Percentiles rank a stretch among this genome's conserved stretches.
Conservation (phyloP, 148 eudicot genomes). For the Diospyros lotus region DNA sequence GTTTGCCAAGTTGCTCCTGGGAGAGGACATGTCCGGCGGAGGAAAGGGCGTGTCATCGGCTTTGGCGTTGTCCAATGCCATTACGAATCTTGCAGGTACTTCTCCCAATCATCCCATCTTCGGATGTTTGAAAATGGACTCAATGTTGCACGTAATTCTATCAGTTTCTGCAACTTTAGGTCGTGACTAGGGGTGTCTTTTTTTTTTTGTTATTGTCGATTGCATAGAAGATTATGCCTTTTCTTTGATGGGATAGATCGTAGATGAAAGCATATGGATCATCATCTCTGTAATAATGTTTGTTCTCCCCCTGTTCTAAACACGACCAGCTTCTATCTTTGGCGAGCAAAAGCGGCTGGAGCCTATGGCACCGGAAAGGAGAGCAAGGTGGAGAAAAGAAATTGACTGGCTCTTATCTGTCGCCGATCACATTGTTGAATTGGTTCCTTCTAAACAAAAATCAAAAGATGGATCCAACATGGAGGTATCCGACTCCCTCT, state of each 20-base stretch:
- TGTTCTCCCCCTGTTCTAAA: background rate
- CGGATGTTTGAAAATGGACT: too few species aligned
- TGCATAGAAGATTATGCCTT: background rate
- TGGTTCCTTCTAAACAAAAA: constrained; percentile 57
- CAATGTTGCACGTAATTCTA: too few species aligned
- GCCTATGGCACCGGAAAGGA: constrained; percentile 59
- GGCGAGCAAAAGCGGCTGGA: constrained; percentile 56
- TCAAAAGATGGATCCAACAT: constrained; percentile 55
- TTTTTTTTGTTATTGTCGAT: background rate
- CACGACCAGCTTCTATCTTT: constrained; percentile 63
- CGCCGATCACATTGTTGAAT: constrained; percentile 67
- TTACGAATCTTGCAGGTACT: constrained; percentile 76
- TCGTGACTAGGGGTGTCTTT: too few species aligned
- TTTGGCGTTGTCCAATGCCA: constrained; percentile 59
- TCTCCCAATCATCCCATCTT: too few species aligned
- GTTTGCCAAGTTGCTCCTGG: constrained; percentile 46
- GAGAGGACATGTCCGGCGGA: constrained; percentile 68
- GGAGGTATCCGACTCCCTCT: constrained; percentile 40
- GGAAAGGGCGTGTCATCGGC: constrained; percentile 67
- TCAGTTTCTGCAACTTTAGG: too few species aligned
- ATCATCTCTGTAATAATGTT: background rate
- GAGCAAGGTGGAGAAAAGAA: constrained; percentile 64
- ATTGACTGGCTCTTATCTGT: constrained; percentile 78
- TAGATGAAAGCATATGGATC: background rate
- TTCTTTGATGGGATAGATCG: background rate